phyloP scores from a whole-genome alignment of 129 eudicot genomes.

The Escallonia herrerae region DNA sequence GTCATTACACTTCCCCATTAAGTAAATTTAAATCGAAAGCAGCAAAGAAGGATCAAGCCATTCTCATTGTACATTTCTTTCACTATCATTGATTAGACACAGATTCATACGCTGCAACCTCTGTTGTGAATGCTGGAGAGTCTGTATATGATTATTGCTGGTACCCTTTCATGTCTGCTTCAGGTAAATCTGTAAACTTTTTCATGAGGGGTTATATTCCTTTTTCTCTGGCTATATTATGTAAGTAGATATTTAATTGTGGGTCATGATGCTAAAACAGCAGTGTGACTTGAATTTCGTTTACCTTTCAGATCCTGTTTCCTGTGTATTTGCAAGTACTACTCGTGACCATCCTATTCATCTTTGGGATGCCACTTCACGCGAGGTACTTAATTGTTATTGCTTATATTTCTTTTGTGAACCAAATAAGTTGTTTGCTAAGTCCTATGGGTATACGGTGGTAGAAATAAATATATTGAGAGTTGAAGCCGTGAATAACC shows the following conservation, averaged over 20 bases:
- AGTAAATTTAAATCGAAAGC: no score
- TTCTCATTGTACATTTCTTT: no score
- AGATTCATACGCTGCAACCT: slow-evolving; percentile 74
- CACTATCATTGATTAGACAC: slow-evolving; percentile 14
- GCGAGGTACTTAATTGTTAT: slow-evolving; percentile 52
- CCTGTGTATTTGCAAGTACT: slow-evolving; percentile 83
- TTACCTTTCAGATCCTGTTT: slow-evolving; percentile 53
- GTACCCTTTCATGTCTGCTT: slow-evolving; percentile 89
- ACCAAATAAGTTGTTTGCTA: no score
- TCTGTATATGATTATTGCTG: slow-evolving; percentile 88
- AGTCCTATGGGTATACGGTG: no score
- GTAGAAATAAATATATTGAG: no score
- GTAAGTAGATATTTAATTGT: not conserved
- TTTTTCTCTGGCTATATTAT: not conserved
- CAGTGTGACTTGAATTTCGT: slow-evolving; percentile 8
- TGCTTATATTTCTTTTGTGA: not conserved
- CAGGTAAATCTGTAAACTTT: slow-evolving; percentile 41
- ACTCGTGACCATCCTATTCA: slow-evolving; percentile 98
- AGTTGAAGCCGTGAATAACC: no score
- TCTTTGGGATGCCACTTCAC: slow-evolving; percentile 88
- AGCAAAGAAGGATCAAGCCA: no score
- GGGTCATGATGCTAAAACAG: slow-evolving; percentile 3
- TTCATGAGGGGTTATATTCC: not conserved
- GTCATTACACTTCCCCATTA: no score
- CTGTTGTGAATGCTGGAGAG: slow-evolving; percentile 83